phyloP scores from a whole-genome alignment of 1,284 basidiomycete genomes.

The Cystobasidium sp. region DNA sequence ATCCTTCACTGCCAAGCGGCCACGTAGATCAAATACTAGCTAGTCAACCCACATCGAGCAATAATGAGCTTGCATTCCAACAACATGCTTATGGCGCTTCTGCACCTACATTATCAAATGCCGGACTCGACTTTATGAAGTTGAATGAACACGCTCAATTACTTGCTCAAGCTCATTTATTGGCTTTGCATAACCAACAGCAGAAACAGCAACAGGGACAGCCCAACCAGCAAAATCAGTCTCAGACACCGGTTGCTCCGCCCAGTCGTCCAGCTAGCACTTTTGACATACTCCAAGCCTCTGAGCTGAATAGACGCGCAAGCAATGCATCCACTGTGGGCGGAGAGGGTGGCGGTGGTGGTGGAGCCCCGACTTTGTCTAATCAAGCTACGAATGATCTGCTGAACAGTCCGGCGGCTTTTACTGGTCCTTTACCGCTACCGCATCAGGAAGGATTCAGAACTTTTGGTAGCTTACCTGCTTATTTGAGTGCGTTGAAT shows the following conservation, averaged over 20 bases:
- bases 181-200: background rate
- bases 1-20: background rate
- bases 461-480: background rate
- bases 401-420: conserved; percentile 8
- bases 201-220: background rate
- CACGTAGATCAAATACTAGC: background rate
- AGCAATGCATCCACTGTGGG: conserved; percentile 28
- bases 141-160: background rate
- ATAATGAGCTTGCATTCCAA: background rate
- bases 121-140: conserved; percentile 3
- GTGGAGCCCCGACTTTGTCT: background rate
- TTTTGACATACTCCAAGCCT: background rate
- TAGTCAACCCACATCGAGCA: background rate
- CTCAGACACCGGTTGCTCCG: no score
- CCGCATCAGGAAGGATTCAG: conserved; percentile 24
- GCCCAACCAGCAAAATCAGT: background rate
- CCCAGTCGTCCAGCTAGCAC: background rate
- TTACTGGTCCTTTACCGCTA: conserved; percentile 26
- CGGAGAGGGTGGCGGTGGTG: conserved; percentile 7
- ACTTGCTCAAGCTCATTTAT: conserved; percentile 4
- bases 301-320: background rate
- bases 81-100: conserved; percentile 3
- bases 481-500: background rate
- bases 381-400: background rate
- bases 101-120: background rate